A percentile compares a stretch with the other conserved stretches of the same genome.
Conservation (phyloP, 2,329 filamentous ascomycete species). For the Aspergillus hortae region DNA sequence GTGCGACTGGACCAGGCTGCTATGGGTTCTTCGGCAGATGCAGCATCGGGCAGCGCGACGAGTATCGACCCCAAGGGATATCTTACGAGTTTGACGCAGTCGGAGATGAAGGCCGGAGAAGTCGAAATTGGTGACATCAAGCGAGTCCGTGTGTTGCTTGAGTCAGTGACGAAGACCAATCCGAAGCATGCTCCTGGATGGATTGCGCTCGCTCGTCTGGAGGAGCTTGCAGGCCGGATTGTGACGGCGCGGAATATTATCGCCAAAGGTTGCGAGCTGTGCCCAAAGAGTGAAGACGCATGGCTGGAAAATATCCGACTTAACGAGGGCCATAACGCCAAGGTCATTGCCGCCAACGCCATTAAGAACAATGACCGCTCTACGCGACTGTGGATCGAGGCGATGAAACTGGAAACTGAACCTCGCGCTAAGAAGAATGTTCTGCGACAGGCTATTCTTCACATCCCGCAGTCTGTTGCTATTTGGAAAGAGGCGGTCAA, state of each 20-base stretch:
- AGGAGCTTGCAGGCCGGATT: slow-evolving; percentile 88
- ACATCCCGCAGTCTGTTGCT: slow-evolving; percentile 88
- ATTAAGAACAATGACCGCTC: slow-evolving; percentile 89
- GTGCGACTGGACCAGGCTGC: slow-evolving; percentile 91
- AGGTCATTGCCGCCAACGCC: slow-evolving; percentile 88
- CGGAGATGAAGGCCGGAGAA: slow-evolving; percentile 73
- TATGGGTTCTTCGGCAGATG: slow-evolving; percentile 64
- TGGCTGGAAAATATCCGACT: slow-evolving; percentile 96
- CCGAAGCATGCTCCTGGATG: slow-evolving; percentile 91
- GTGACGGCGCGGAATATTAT: slow-evolving; percentile 87
- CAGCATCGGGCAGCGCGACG: slow-evolving; percentile 73
- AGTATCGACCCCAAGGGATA: slow-evolving; percentile 95
- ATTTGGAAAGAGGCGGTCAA: slow-evolving; percentile 99
- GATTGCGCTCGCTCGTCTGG: slow-evolving; percentile 89
- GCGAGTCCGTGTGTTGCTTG: slow-evolving; percentile 83
- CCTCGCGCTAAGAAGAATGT: slow-evolving; percentile 86
- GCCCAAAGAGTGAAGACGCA: slow-evolving; percentile 88
- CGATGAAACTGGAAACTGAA: slow-evolving; percentile 86
- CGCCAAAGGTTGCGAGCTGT: slow-evolving; percentile 80
- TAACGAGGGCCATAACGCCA: slow-evolving; percentile 88
- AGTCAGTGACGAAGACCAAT: slow-evolving; percentile 96
- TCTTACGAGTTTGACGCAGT: slow-evolving; percentile 83
- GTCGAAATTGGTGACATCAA: slow-evolving; percentile 92
- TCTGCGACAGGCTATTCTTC: slow-evolving; percentile 82
- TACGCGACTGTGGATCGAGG: slow-evolving; percentile 88